Base-by-base conservation (phyloP, 768 basidiomycete genomes). In the Candolleomyces efflorescens region DNA sequence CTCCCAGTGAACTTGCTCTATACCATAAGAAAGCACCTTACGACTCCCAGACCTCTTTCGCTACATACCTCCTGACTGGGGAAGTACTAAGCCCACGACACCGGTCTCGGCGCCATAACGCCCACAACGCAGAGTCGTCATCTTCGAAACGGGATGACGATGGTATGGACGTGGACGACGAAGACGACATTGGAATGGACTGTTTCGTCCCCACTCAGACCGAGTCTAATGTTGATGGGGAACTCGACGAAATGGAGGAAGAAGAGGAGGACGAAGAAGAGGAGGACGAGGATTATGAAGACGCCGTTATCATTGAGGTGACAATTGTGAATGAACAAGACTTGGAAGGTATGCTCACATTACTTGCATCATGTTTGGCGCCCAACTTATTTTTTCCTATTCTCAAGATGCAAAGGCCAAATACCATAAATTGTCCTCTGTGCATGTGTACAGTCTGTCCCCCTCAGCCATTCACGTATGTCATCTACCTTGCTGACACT, bases 21-120 rank as follows among this genome's bases (percentile, higher is more conserved):
- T 92, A 83, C 63, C 77, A 85, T 64, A 73, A 76, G 7, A 72
- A 78, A 38, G 75, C 77, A 12, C 72, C 73, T 41, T 71, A 77
- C 48, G 68, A 70, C 55, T 67, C 75, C 12, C 77, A 78, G 45
- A 68, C 71, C 6, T 74, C 76, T 22, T 74, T 73, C 54, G 89
- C 91, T n/a, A 92, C 89, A 0, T 92, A 89, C 71, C 70, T 89
- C 38, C 63, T 93, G 12, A 82, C 78, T 13, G 91, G 91, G 23
- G 80, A 85, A 54, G 67, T 75, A 43, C 26, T 15, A 5, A 54
- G 9, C 43, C 36, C 53, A 20, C 45, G 37, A 44, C 45, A 37
- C 37, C n/a, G 41, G 46, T 58, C 23, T 46, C 6, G 43, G 54
- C 38, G 27, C n/a, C 38, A 39, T 5, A 22, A 23, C 2, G 18